Evolutionary conservation across 2,329 filamentous ascomycete genomes (phyloP), one percentile per base, ranked within the genome.

Genomic region (Fusarium sp.): DNA sequence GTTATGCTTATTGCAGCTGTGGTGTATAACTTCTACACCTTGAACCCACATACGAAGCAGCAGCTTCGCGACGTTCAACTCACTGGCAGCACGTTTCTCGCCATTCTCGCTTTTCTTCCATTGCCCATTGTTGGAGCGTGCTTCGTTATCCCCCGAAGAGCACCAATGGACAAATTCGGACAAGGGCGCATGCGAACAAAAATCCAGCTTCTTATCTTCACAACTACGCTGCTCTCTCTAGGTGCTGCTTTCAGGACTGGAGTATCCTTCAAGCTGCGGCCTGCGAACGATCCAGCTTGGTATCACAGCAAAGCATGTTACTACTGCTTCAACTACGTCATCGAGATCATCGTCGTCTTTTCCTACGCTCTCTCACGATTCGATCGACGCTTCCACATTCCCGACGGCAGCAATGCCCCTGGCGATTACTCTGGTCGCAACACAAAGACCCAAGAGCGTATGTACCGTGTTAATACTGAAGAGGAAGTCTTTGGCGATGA

Each of bases 321-420:
- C 84, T 97, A 96, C 84, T 83, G 90, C 79, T 93, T 96, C 84
- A 93, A 94, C 83, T 97, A 93, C 79, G 85, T 84, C 22, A 85
- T 95, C 42, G 95, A 97, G 82, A 84, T 95, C 45, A 79, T 92
- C 30, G 90, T 94, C 42, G 87, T 96, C 9, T 88, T 87, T 60
- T 83, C 91, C 14, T 96, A 93, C 82, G 87, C 91, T 1, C 78
- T 92, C 22, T 82, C 87, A 26, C 88, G 94, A 38, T 90, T 96
- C 70, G 95, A 97, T 80, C 86, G 87, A 70, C 89, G 93, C 47
- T 97, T 96, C 84, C 87, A 92, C 79, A 84, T 96, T 30, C 93
- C 93, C 3, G 85, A 96, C 79, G 92, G 92, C 50, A 90, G 90
- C 78, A 87, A 87, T 50, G 87, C 85, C 2, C 87, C 89, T 0